phyloP scores from a whole-genome alignment of 257 asterid genomes.

The Solanum ossicruentum region DNA sequence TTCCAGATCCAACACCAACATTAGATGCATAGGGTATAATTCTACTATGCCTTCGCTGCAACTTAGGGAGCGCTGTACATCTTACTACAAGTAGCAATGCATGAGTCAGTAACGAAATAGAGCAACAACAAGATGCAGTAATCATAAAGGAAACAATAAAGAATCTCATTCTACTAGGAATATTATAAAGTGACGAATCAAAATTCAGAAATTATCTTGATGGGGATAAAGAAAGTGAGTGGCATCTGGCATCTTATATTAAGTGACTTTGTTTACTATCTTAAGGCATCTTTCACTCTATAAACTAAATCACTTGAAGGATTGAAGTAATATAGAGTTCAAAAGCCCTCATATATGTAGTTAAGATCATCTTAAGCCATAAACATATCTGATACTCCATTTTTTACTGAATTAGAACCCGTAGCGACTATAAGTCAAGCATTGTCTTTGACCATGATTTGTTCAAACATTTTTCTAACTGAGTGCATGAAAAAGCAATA shows the following conservation, averaged over 20 bases:
- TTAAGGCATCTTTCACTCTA: background rate
- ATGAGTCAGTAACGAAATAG: background rate
- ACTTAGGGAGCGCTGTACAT: slow-evolving; percentile 16
- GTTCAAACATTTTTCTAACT: background rate
- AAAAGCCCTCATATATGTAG: background rate
- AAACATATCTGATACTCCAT: background rate
- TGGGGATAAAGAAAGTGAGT: background rate
- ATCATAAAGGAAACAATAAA: background rate
- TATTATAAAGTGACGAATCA: background rate
- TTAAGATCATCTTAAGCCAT: background rate
- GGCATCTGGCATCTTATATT: background rate
- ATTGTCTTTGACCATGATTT: background rate
- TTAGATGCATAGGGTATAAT: slow-evolving; percentile 29
- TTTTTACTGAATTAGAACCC: background rate
- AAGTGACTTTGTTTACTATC: background rate
- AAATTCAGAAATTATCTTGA: background rate
- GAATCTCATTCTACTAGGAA: background rate
- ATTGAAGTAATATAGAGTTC: background rate
- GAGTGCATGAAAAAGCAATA: background rate
- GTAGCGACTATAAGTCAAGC: background rate
- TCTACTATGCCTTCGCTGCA: slow-evolving; percentile 7
- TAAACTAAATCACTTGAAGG: background rate
- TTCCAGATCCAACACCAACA: slow-evolving; percentile 47
- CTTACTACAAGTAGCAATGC: slow-evolving; percentile 8
- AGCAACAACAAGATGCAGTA: background rate